Conservation (phyloP, 345 rosid species). For the Salix udensis region DNA sequence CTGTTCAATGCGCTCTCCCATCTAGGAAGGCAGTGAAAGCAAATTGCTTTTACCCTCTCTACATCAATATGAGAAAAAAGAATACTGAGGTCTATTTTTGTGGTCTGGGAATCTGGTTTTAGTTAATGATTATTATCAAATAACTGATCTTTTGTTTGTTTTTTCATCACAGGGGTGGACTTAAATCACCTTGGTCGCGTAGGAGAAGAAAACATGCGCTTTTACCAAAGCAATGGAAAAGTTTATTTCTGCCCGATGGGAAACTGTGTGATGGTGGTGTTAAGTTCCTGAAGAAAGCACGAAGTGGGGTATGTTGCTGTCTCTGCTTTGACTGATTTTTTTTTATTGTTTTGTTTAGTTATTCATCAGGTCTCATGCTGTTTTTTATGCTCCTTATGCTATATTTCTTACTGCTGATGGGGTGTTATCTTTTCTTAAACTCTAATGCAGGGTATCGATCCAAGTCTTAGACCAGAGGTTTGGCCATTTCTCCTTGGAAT, state of each 20-base stretch:
- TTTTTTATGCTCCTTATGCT: conserved; percentile 1
- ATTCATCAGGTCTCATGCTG: not conserved
- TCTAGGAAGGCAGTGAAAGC: not conserved
- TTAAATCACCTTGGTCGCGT: conserved; percentile 89
- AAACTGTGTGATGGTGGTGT: conserved; percentile 74
- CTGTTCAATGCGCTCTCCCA: not conserved
- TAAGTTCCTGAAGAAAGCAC: conserved; percentile 81
- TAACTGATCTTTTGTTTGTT: conserved; percentile 1
- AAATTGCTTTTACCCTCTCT: too few species aligned
- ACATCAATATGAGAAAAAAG: not conserved
- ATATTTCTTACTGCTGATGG: conserved; percentile 8
- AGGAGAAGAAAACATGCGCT: conserved; percentile 85
- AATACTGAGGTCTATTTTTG: not conserved
- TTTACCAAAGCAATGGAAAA: conserved; percentile 68
- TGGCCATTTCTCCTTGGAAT: conserved; percentile 98
- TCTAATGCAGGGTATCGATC: conserved; percentile 72
- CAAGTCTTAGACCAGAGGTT: conserved; percentile 83
- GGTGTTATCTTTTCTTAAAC: conserved; percentile 10
- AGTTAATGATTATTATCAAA: not conserved
- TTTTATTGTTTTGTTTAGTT: not conserved
- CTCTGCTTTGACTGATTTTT: not conserved
- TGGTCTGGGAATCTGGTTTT: not conserved
- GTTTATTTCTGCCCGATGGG: conserved; percentile 67
- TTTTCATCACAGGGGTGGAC: conserved; percentile 51
- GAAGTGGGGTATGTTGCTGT: conserved; percentile 74